Conservation (phyloP, 2,329 filamentous ascomycete species). For the Talaromyces marneffei region DNA sequence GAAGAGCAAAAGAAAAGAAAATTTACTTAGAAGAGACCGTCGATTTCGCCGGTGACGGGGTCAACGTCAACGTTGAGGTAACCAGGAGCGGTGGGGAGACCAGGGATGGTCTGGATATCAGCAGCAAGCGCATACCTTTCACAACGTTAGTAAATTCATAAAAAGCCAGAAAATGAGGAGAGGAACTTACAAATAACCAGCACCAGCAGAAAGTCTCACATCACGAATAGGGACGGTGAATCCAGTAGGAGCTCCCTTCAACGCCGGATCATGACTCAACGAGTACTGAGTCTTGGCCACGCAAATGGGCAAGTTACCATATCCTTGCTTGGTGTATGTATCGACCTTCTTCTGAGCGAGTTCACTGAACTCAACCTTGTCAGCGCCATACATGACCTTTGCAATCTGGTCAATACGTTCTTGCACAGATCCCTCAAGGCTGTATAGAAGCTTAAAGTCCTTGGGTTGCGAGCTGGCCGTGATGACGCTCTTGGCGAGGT, state of each 20-base stretch:
- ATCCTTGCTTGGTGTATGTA: constrained; percentile 86
- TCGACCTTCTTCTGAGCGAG: constrained; percentile 94
- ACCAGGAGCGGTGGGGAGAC: constrained; percentile 86
- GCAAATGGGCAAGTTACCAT: constrained; percentile 88
- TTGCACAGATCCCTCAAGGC: constrained; percentile 70
- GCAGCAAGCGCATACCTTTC: constrained; percentile 84
- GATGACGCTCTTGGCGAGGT: constrained; percentile 82
- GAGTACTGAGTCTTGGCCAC: constrained; percentile 99
- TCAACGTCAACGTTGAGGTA: constrained; percentile 90
- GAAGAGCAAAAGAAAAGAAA: background rate
- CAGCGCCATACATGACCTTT: constrained; percentile 89
- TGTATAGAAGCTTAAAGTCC: constrained; percentile 83
- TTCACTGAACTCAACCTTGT: constrained; percentile 84
- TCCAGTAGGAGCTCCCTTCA: constrained; percentile 91
- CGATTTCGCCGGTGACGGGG: constrained; percentile 74
- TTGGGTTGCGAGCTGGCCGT: constrained; percentile 75
- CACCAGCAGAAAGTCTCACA: constrained; percentile 87
- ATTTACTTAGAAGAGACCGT: constrained; percentile 72
- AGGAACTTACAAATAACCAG: constrained; percentile 71
- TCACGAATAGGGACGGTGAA: constrained; percentile 94
- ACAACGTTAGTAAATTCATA: constrained; percentile 32
- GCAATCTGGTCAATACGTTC: constrained; percentile 88
- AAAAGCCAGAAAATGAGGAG: background rate
- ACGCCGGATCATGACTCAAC: constrained; percentile 80
- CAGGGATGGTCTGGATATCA: constrained; percentile 97